These are phyloP conservation scores for Globisporangium orthogonon DNA, from an alignment of 352 stramenopile genomes.

Conservation along the genomic window DNA sequence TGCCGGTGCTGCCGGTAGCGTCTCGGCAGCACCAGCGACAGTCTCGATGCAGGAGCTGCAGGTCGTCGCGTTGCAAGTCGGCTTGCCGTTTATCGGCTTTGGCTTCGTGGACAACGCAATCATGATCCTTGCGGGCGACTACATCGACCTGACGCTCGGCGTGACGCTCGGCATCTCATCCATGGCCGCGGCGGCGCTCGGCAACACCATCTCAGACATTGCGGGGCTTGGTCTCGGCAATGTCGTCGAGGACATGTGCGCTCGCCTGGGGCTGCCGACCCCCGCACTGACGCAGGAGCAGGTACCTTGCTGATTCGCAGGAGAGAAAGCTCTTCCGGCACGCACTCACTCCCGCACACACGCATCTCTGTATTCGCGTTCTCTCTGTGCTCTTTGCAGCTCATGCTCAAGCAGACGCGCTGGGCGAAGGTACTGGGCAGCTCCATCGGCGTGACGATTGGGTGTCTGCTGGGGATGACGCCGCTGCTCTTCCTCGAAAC, in stretches of 20 bases:
- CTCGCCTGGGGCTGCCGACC: constrained; percentile 50
- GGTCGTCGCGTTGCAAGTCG: constrained; percentile 56
- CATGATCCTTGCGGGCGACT: constrained; percentile 88
- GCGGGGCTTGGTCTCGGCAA: constrained; percentile 63
- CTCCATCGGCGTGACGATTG: constrained; percentile 64
- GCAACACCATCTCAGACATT: constrained; percentile 82
- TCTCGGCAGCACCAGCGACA: neutral
- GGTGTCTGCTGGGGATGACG: constrained; percentile 70
- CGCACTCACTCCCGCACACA: neutral
- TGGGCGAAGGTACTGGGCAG: constrained; percentile 61
- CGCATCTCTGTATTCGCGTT: neutral
- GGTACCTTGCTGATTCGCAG: neutral
- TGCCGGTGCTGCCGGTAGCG: neutral
- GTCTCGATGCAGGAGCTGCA: constrained; percentile 52
- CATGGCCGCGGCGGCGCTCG: constrained; percentile 79
- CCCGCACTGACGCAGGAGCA: constrained; percentile 52
- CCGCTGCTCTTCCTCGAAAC: constrained; percentile 77
- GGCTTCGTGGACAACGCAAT: constrained; percentile 98
- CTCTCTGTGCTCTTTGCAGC: neutral
- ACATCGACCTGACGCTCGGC: constrained; percentile 81
- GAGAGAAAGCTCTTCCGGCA: neutral
- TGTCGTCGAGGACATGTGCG: constrained; percentile 76
- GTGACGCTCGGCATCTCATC: constrained; percentile 83
- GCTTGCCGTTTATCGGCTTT: constrained; percentile 95
- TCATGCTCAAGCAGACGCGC: constrained; percentile 58